Evolutionary conservation across 768 basidiomycete genomes (phyloP), one percentile per base, ranked within the genome.

Genomic region (Auricularia cornea): DNA sequence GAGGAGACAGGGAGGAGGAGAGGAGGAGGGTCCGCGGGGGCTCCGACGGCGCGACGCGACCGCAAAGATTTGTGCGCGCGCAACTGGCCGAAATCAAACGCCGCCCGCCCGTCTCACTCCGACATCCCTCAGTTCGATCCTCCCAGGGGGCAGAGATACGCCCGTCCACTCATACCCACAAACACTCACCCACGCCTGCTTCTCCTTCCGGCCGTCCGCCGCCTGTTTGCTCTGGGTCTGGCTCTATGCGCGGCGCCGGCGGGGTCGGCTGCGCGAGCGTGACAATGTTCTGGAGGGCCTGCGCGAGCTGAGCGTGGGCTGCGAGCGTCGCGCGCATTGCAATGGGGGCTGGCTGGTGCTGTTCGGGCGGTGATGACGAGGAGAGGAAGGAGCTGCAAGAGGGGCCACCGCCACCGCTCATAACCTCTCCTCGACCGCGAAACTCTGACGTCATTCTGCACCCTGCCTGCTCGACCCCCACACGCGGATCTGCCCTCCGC

Each of bases 361-460:
- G 44, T 8, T 40, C 18, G 38, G 38, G 38, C 38, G 44, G 23
- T 48, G 44, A 48, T 23, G 44, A 48, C 44, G 23, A 23, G 20
- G 44, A 48, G 44, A 48, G 44, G 20, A 18, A 48, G 44, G 44
- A 48, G 23, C 38, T 48, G 20, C 44, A 18, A 20, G 16, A 23
- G 23, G 44, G 23, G 44, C 20, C 44, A 48, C 44, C 23, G 44
- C 44, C 44, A 48, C 44, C 44, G 16, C 23, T 48, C n/a, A 0
- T 48, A 48, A 8, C 20, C 6, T 23, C 44, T 56, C 67, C 33
- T 51, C 67, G 3, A n/a, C n/a, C 70, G 72, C 61, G 74, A 68
- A 60, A 23, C 72, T 35, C 69, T 72, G 12, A 77, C 75, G 60
- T 56, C 73, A 5, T 75, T 38, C n/a, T n/a, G n/a, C n/a, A n/a